Conservation (phyloP, 345 rosid genomes). For the Heritiera fomes region DNA sequence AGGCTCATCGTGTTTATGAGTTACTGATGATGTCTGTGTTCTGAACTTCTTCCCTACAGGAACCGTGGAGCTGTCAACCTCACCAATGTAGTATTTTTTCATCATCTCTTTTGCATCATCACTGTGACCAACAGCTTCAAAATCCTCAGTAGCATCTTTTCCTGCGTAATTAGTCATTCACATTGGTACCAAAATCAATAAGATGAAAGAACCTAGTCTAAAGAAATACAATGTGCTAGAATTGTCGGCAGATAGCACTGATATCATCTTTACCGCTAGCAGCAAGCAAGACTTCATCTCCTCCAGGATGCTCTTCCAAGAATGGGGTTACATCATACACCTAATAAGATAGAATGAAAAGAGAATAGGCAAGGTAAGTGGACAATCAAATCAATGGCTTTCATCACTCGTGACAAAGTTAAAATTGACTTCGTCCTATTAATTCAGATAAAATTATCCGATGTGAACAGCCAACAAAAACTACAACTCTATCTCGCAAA, state of each 20-base stretch:
- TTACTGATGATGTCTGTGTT: slow-evolving; percentile 16
- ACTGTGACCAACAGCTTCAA: slow-evolving; percentile 73
- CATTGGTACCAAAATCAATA: neutral
- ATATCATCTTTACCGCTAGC: slow-evolving; percentile 49
- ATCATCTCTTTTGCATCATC: slow-evolving; percentile 57
- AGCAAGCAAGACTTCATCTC: slow-evolving; percentile 73
- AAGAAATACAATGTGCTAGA: neutral
- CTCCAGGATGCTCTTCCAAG: slow-evolving; percentile 87
- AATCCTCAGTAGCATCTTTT: slow-evolving; percentile 78
- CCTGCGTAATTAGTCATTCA: slow-evolving; percentile 34
- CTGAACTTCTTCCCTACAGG: slow-evolving; percentile 42
- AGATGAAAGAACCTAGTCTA: neutral
- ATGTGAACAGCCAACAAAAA: neutral
- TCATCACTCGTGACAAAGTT: neutral
- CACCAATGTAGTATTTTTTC: slow-evolving; percentile 64
- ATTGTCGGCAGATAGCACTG: neutral
- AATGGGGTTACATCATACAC: slow-evolving; percentile 76
- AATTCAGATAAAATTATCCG: neutral
- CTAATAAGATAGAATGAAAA: slow-evolving; percentile 31
- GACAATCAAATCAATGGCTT: neutral
- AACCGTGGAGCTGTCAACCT: slow-evolving; percentile 52
- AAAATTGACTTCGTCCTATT: neutral
- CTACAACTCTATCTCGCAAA: neutral
- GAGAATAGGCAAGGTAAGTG: neutral
- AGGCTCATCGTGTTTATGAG: slow-evolving; percentile 17